Evolutionary conservation across 148 eudicot species (phyloP), one percentile per base, ranked within the genome.

Genomic region (Hydrangea macrophylla): DNA sequence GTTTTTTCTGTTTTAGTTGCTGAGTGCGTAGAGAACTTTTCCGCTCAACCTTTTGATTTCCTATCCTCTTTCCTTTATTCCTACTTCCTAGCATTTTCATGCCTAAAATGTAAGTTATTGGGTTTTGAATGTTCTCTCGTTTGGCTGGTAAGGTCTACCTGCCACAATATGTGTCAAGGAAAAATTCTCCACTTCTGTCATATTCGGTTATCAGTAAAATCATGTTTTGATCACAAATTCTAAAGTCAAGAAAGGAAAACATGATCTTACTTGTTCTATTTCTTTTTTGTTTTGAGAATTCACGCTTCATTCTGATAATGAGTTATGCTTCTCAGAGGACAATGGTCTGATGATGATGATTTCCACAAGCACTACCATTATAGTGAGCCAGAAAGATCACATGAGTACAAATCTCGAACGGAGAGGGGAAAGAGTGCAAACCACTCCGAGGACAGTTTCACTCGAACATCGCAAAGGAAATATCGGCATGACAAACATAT

Each of bases 281-380:
- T 48, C 17, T n/a, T n/a, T 22, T 48, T 7, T 15, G 7, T 48
- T 48, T 18, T 48, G 5, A 48, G 53, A 20, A 48, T 48, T 18
- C 53, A 15, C n/a, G 17, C 53, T 42, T 42, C 15, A 42, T 42
- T 42, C 17, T 48, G 5, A 48, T 2, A 0, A 18, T 31, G 30
- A 56, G 63, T 31, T 74, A 37, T 65, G 40, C 65, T 76, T 77
- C 63, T 27, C 84, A 88, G 90, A 57, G 79, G 60, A 32, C 72
- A 40, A 68, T 54, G 33, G 56, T 58, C 45, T 64, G 75, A 79
- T 53, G 69, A 74, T 36, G 68, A 70, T 9, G 68, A 70, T 55
- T 54, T 62, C 58, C 57, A 69, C 61, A 61, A 51, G 68, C 67
- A 42, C 58, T 54, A 59, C 70, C 64, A 37, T 40, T 45, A 56